Evolutionary conservation across 352 stramenopile genomes (phyloP), one percentile per base, ranked within the genome.

Genomic region (Heterotrichella gracilis): DNA sequence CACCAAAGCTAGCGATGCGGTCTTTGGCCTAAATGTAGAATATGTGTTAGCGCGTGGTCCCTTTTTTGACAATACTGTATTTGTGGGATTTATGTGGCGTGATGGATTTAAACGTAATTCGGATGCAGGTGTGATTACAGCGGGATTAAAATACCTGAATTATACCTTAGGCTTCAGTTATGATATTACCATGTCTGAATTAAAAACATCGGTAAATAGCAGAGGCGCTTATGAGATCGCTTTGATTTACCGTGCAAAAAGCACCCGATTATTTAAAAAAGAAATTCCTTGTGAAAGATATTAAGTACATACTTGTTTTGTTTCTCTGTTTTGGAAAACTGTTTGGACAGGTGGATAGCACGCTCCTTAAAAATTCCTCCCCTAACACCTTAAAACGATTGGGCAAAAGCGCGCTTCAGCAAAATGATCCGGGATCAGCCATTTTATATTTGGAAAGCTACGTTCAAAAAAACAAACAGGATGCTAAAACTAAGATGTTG

Each of bases 211-310:
- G n/a, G n/a, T n/a, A 53, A n/a, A n/a, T 9, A n/a, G 32, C n/a
- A 53, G n/a, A n/a, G 32, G 32, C n/a, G 32, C 32, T 17, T 53
- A 17, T 53, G 32, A 53, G n/a, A 53, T 53, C 9, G 32, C 32
- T 53, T 53, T 53, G 9, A 53, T 53, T 53, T 53, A 53, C 32
- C 9, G 32, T 9, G 32, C 32, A 53, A 53, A 53, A 53, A 53
- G n/a, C n/a, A 53, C 32, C 32, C 32, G 32, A 53, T 53, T 53
- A 53, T 17, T n/a, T 53, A 53, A 53, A 53, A 53, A 53, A 53
- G n/a, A 17, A 53, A 53, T 53, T 53, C 32, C 32, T 53, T 53
- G 32, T 53, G 32, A 53, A 53, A 53, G 32, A 53, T 53, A 53
- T 53, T 53, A 53, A 53, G n/a, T n/a, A 17, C 9, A 9, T 53